Evolutionary conservation across 257 asterid genomes (phyloP).

Genomic region (Prunella vulgaris): DNA sequence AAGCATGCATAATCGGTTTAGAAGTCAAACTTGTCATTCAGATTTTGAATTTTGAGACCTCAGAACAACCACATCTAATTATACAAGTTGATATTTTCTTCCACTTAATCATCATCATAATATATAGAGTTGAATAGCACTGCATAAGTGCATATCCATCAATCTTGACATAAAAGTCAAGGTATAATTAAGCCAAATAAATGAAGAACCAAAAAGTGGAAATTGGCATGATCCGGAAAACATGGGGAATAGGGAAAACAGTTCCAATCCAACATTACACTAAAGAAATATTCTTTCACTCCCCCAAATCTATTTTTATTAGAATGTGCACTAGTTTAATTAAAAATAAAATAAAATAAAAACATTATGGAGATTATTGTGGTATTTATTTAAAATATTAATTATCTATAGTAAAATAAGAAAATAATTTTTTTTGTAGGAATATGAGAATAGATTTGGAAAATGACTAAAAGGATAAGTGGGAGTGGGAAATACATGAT

Average conservation of each 20-base stretch:
- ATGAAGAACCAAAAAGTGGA: constrained; percentile 1
- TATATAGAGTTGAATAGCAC: not conserved
- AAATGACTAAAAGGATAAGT: too few species aligned
- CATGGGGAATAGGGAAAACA: not conserved
- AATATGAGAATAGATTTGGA: too few species aligned
- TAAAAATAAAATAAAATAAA: too few species aligned
- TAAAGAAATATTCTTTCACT: too few species aligned
- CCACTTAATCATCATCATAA: not conserved
- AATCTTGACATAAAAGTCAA: not conserved
- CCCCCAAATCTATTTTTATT: too few species aligned
- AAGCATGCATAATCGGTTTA: not conserved
- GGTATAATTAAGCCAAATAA: not conserved
- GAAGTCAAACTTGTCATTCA: not conserved
- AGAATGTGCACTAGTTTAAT: too few species aligned
- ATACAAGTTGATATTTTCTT: not conserved
- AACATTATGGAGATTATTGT: too few species aligned
- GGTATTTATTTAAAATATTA: too few species aligned
- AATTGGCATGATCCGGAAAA: constrained; percentile 35
- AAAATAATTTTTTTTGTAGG: too few species aligned
- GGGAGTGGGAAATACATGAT: too few species aligned
- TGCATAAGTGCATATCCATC: not conserved
- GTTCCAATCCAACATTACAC: not conserved
- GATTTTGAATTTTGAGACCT: not conserved
- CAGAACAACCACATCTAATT: not conserved
- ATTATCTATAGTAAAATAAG: too few species aligned